These are phyloP conservation scores for Nematocida minor DNA, from an alignment of 371 early-diverging fungal genomes.

Conservation along the genomic window DNA sequence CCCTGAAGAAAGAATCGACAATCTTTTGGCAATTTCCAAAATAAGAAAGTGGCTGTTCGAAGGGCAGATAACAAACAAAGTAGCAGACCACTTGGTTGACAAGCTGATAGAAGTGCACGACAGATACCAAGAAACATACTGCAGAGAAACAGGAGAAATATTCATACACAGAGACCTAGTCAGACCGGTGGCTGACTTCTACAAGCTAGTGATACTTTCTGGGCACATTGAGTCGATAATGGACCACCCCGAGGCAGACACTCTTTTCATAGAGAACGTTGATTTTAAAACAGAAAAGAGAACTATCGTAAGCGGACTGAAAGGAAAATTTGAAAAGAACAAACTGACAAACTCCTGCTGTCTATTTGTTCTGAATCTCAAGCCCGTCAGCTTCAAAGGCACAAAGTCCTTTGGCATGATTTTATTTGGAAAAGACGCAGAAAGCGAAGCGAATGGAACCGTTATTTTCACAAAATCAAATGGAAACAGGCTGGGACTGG, in stretches of 20 bases:
- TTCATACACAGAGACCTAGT: conserved; percentile 13
- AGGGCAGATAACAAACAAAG: conserved; percentile 42
- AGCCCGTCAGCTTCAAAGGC: conserved; percentile 59
- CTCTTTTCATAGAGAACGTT: conserved; percentile 63
- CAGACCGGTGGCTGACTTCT: conserved; percentile 49
- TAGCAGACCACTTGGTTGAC: conserved; percentile 14
- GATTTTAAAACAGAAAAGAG: conserved; percentile 45
- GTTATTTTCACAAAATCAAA: conserved; percentile 15
- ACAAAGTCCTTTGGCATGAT: conserved; percentile 65
- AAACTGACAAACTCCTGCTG: conserved; percentile 54
- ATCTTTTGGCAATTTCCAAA: conserved; percentile 27
- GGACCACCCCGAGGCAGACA: conserved; percentile 62
- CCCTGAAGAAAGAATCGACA: conserved; percentile 14
- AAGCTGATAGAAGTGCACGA: conserved; percentile 24
- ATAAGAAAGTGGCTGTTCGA: conserved; percentile 45
- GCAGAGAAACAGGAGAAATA: neutral
- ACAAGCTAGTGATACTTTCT: conserved; percentile 61
- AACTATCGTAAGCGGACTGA: conserved; percentile 63
- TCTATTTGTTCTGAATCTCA: conserved; percentile 64
- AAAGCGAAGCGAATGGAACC: conserved; percentile 59
- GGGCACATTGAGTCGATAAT: conserved; percentile 59
- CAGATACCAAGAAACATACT: conserved; percentile 23
- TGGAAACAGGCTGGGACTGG: conserved; percentile 23
- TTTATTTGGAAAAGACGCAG: conserved; percentile 58
- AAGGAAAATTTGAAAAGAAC: conserved; percentile 52